These are phyloP conservation scores for Castanea mollissima DNA, from an alignment of 306 rosid species.

Conservation along the genomic window DNA sequence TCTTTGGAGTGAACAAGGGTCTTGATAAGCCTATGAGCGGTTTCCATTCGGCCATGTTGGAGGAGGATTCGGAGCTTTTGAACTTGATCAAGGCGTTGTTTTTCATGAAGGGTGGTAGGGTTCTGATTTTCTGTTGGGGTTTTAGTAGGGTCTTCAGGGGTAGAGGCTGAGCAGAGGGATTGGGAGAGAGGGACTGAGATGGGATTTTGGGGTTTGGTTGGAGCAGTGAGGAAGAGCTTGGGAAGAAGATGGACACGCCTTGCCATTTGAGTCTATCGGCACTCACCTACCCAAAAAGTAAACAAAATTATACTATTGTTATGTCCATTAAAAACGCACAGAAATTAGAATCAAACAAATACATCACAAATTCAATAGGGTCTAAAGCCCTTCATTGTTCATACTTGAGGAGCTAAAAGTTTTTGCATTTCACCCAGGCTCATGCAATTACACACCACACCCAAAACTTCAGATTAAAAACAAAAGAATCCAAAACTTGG, in stretches of 20 bases:
- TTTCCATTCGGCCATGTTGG: constrained; percentile 33
- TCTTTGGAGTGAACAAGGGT: constrained; percentile 40
- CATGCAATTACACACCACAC: neutral
- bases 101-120: constrained; percentile 1
- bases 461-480: neutral
- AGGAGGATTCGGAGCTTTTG: constrained; percentile 48
- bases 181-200: constrained; percentile 8
- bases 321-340: neutral
- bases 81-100: constrained; percentile 37
- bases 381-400: neutral
- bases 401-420: neutral
- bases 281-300: no score
- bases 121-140: neutral
- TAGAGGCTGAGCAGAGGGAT: constrained; percentile 35
- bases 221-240: constrained; percentile 6
- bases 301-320: no score
- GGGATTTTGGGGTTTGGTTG: constrained; percentile 13
- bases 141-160: neutral
- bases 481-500: neutral
- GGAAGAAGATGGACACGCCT: constrained; percentile 30
- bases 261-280: constrained; percentile 22
- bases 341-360: neutral
- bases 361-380: neutral
- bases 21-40: constrained; percentile 44
- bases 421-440: neutral